Base-by-base conservation (phyloP, 2,329 filamentous ascomycete genomes). In the Botrytis porri region DNA sequence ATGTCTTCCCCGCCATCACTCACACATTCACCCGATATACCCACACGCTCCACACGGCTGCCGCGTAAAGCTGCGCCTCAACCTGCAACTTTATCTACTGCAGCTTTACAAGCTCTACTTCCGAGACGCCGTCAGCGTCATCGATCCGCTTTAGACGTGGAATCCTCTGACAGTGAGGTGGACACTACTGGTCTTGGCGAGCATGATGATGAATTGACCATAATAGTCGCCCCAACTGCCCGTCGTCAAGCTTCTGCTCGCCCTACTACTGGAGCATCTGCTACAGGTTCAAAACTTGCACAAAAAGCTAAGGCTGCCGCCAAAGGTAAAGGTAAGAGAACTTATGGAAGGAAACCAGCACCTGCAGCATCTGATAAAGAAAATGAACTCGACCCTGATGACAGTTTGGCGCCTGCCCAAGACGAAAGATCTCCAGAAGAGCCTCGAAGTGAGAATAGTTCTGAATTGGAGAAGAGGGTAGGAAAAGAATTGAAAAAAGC, bases 1-100 rank as follows among this genome's bases (percentile, higher is more conserved):
- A 77, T 79, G 32, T 91, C 89, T 2, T 91, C 89, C 3, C 89
- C 89, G 0, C 89, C 89, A 0, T 91, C 89, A 0, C 83, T 92
- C 6, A 92, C 89, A 6, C 89, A 91, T 78, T 92, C 89, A 0
- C 89, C 89, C 45, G 90, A 91, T 77, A 72, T 73, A 66, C 72
- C 65, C 25, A 70, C 70, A 10, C 64, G 32, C 9, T 54, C 65
- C 10, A 77, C 74, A 57, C 54, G 66, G 39, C 54, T 32, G 3
- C 32, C 54, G 8, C 63, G 63, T 16, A 78, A 74, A 65, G 72
- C 74, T 65, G 70, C 71, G 22, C 77, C 77, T 48, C 77, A 76
- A 61, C 75, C 76, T 60, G 77, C 75, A 60, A 75, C 75, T 3
- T 78, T 80, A 35, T 79, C 80, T 16, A 83, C 81, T 10, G 82